Percentiles rank a stretch among this genome's conserved stretches.
Evolutionary conservation across 108 stramenopile genomes (phyloP).

Genomic region (Nitzschia inconspicua): DNA sequence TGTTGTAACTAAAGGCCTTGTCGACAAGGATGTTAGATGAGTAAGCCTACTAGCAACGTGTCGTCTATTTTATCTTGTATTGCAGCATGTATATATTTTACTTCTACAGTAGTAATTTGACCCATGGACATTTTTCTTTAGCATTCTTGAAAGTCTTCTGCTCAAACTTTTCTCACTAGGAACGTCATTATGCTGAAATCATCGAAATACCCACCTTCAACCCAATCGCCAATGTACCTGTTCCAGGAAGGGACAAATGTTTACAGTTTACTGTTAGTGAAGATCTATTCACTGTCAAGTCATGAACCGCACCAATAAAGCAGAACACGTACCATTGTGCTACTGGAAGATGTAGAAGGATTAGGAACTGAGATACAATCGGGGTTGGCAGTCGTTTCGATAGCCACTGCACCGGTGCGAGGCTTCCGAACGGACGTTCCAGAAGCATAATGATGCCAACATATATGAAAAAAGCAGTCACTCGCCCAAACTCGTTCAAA

Average conservation of each 20-base stretch:
- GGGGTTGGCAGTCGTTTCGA: slow-evolving; percentile 26
- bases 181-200: slow-evolving; percentile 5
- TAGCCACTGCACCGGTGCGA: slow-evolving; percentile 27
- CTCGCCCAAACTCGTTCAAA: slow-evolving; percentile 23
- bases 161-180: slow-evolving; percentile 1
- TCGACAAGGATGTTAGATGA: no score
- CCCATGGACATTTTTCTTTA: neutral
- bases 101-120: no score
- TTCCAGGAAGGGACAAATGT: neutral
- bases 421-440: slow-evolving; percentile 32
- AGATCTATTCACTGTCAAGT: neutral
- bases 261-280: neutral
- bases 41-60: no score
- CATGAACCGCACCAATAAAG: no score
- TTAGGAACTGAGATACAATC: slow-evolving; percentile 34
- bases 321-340: slow-evolving; percentile 39
- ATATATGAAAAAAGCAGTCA: slow-evolving; percentile 43
- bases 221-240: slow-evolving; percentile 45
- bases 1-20: neutral
- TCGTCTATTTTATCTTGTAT: no score
- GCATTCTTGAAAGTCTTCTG: neutral
- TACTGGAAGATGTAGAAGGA: slow-evolving; percentile 42
- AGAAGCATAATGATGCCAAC: slow-evolving; percentile 38
- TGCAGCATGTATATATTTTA: no score
- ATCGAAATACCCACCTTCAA: slow-evolving; percentile 20